Evolutionary conservation across 2,329 filamentous ascomycete species (phyloP), one percentile per base, ranked within the genome.

Genomic region (Pseudogymnoascus sp.): DNA sequence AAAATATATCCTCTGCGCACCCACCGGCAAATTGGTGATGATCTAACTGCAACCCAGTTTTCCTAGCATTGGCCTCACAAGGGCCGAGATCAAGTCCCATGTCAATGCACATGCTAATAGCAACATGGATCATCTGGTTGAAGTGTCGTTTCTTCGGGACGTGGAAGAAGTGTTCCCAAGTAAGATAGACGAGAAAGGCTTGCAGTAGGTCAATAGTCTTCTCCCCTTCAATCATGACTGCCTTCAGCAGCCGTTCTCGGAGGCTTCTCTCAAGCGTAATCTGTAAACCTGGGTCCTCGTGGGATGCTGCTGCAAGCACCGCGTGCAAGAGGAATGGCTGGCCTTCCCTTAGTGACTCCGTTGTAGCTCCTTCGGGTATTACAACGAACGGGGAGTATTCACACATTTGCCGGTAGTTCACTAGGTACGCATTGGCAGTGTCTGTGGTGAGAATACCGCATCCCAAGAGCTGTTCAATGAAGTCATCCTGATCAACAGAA

Each of bases 171-270:
- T 27, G 27, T 39, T 62, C 69, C 69, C 69, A 70, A 13, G 67
- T 64, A 60, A 71, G 62, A 36, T 70, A 64, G 12, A 71, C 65
- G 40, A 70, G 65, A 63, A 70, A 61, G 7, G 65, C 69, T 61
- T 71, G 69, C 12, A 71, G 66, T 6, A 71, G 60, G 36, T 71
- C 69, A 58, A 71, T 42, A 60, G 64, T 67, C 61, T 68, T 69
- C 42, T 71, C 68, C 7, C 63, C 64, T 15, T 62, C 58, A 8
- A 66, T 31, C 18, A 68, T 27, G 62, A 60, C 36, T 63, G 59
- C 42, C 48, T 48, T 6, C 63, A 55, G 15, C 29, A 55, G 29
- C 29, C 29, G 48, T 55, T 55, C 48, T 1, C 48, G 48, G 9
- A 55, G 29, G 29, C 29, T 55, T 55, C 48, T 31, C 27, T 55